A percentile compares a stretch with the other conserved stretches of the same genome.
Conservation (phyloP, 306 rosid species). For the Inga laurina region DNA sequence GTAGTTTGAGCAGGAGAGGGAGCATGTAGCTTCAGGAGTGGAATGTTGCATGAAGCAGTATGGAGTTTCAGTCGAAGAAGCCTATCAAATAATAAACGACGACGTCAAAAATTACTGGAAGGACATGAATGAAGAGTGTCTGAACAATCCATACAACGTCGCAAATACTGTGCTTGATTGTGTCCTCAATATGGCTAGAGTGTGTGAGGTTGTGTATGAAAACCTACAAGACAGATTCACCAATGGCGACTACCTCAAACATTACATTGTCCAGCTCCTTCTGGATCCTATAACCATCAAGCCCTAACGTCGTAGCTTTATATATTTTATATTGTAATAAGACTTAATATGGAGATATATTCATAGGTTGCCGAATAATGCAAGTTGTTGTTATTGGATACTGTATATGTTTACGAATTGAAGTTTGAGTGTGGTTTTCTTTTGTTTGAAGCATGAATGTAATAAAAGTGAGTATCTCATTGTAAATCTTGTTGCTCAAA, state of each 20-base stretch:
- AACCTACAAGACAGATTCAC: neutral
- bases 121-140: neutral
- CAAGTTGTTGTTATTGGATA: too few species aligned
- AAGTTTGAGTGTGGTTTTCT: too few species aligned
- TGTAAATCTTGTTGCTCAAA: too few species aligned
- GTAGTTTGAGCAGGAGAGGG: neutral
- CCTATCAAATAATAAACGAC: neutral
- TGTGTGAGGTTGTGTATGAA: neutral
- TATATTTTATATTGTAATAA: too few species aligned
- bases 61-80: neutral
- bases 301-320: too few species aligned
- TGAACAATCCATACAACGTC: neutral
- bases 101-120: neutral
- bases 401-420: too few species aligned
- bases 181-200: neutral
- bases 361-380: too few species aligned
- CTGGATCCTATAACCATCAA: neutral
- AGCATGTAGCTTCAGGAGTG: neutral
- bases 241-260: neutral
- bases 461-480: too few species aligned
- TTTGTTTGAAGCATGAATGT: too few species aligned
- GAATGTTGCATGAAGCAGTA: slow-evolving; percentile 1
- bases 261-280: neutral
- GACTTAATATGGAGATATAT: too few species aligned
- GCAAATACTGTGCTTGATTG: neutral